Conservation (phyloP, 2,329 filamentous ascomycete species). For the Penicillium sp. region DNA sequence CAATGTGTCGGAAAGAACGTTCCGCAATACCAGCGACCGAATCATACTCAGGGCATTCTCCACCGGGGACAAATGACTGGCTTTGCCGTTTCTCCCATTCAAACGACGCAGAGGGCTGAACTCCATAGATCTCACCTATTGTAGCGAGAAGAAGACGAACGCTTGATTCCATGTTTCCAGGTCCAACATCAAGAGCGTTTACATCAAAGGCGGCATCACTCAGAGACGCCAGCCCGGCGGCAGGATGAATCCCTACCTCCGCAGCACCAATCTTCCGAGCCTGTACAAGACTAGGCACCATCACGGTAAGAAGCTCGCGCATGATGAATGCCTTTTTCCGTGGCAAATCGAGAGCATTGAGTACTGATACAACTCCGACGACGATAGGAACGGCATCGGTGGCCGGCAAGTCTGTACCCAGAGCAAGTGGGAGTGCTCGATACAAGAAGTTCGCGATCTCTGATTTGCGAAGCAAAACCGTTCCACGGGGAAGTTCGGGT, state of each 20-base stretch:
- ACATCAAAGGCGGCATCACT: slow-evolving; percentile 52
- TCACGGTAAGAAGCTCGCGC: slow-evolving; percentile 75
- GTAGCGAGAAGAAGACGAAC: slow-evolving; percentile 39
- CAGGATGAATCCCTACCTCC: slow-evolving; percentile 94
- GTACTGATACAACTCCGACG: slow-evolving; percentile 81
- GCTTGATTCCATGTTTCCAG: slow-evolving; percentile 44
- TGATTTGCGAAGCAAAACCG: slow-evolving; percentile 53
- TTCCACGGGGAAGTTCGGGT: slow-evolving; percentile 36
- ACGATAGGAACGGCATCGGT: slow-evolving; percentile 76
- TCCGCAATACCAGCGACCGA: slow-evolving; percentile 42
- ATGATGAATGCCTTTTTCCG: slow-evolving; percentile 90
- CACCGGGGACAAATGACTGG: slow-evolving; percentile 19
- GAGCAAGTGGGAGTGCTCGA: slow-evolving; percentile 65
- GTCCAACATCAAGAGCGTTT: slow-evolving; percentile 42
- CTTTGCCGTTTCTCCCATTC: slow-evolving; percentile 33
- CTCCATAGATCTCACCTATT: slow-evolving; percentile 42
- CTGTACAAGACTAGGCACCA: slow-evolving; percentile 82
- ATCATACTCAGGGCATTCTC: slow-evolving; percentile 30
- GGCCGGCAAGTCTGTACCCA: slow-evolving; percentile 61
- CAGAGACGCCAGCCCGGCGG: slow-evolving; percentile 75
- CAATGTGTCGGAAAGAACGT: slow-evolving; percentile 46
- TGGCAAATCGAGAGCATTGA: slow-evolving; percentile 73
- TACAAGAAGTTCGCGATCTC: slow-evolving; percentile 65
- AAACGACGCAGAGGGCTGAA: slow-evolving; percentile 37
- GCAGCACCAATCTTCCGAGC: slow-evolving; percentile 89